Base-by-base conservation (phyloP, 768 basidiomycete species). In the Termitomyces sp. region DNA sequence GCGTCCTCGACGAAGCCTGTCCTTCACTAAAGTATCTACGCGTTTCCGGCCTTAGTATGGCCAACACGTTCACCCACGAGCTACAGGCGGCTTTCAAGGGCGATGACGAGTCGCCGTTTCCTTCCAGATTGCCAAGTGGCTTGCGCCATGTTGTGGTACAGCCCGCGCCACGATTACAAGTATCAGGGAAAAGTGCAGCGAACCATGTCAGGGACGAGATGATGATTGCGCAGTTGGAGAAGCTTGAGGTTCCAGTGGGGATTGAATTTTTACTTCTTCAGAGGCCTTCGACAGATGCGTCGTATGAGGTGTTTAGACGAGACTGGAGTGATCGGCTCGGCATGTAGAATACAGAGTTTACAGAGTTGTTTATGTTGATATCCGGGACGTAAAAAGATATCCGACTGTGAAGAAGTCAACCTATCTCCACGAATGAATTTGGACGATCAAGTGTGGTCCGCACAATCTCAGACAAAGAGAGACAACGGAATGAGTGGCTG, bases 31-130 rank as follows among this genome's bases (percentile, higher is more conserved):
- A 66, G 11, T 68, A 75, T 39, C 66, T 83, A 15, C 66, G 69
- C 22, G 63, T 83, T 20, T 77, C 77, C 1, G 81, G 80, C 8
- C 66, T 83, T 31, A 71, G 67, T 36, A 71, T 70, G 57, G 80
- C 81, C 3, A 65, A 70, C 1, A 65, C 74, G 0, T 82, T 82
- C 62, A 72, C 72, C 1, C 58, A 72, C 6, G 81, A 82, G 62
- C 66, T 82, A 0, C 65, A 69, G 30, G 70, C 73, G 34, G 74
- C 75, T 2, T 58, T 76, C 24, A 42, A 54, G 3, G 59, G 60
- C 11, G 58, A 62, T 1, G 62, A 62, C 0, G 61, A 56, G 1
- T 58, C 52, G 9, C 53, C 65, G 33, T 68, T 68, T 27, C 63
- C 69, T 13, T 53, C 70, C 1, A 67, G 60, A n/a, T 52, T 76